phyloP scores from a whole-genome alignment of 2,329 filamentous ascomycete species.

The Fusarium lyarnte region DNA sequence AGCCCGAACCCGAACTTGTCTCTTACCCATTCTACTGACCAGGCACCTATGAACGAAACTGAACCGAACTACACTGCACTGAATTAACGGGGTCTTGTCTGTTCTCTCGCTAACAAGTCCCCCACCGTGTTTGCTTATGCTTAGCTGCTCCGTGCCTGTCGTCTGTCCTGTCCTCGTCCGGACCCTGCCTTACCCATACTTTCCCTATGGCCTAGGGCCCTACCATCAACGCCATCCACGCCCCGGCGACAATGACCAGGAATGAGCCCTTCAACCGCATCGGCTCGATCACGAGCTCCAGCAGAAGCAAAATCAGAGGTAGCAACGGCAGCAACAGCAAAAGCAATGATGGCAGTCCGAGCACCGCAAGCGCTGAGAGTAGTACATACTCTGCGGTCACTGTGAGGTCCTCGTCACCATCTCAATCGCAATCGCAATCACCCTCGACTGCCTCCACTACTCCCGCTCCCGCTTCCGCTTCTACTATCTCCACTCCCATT shows the following conservation, averaged over 20 bases:
- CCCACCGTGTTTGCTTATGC: constrained; percentile 25
- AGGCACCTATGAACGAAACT: background rate
- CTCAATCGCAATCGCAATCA: constrained; percentile 22
- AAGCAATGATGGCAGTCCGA: background rate
- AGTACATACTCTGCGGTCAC: constrained; percentile 75
- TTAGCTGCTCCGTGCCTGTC: constrained; percentile 32
- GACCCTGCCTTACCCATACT: constrained; percentile 18
- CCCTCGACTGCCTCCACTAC: constrained; percentile 43
- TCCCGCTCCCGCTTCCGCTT: constrained; percentile 45
- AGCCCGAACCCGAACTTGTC: constrained; percentile 3
- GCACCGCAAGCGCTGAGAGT: constrained; percentile 67
- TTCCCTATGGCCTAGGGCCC: constrained; percentile 45
- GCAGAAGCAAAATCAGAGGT: constrained; percentile 46
- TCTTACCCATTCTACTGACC: background rate
- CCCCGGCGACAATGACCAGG: constrained; percentile 70
- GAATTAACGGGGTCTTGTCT: background rate
- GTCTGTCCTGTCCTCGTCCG: constrained; percentile 35
- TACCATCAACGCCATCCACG: constrained; percentile 45
- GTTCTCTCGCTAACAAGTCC: background rate
- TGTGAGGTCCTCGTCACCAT: constrained; percentile 58
- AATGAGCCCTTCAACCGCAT: constrained; percentile 72
- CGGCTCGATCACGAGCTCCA: constrained; percentile 55
- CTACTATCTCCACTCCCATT: constrained; percentile 49
- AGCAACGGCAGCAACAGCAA: background rate
- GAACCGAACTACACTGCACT: background rate